Base-by-base conservation (phyloP, 352 stramenopile species). In the Phytophthora tentaculata region DNA sequence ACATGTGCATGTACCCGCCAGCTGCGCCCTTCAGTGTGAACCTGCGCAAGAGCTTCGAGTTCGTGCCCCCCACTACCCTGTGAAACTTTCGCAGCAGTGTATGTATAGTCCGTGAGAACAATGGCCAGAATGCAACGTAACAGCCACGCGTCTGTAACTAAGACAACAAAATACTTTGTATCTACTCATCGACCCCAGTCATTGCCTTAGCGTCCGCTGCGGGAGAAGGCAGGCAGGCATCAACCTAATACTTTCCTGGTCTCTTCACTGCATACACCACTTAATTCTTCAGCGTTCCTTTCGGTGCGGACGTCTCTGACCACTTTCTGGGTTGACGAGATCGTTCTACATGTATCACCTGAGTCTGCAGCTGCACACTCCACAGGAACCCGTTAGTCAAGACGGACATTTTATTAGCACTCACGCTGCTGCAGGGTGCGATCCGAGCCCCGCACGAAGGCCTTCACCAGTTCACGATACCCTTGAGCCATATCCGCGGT, bases 401-500 rank as follows among this genome's bases (percentile, higher is more conserved):
- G n/a, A n/a, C n/a, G 9, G 29, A 37, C 29, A 10, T 2, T 13
- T 49, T 48, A 29, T 20, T 67, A 58, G 59, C 12, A 16, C 47
- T 71, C 43, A 14, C 47, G 20, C 23, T 73, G 45, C 28, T 44
- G 50, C 10, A 26, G 35, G 45, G 20, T 50, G n/a, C n/a, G 13
- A 14, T 61, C 55, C 13, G 61, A 56, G 37, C 64, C 73, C 28
- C 64, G 56, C 28, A 82, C 65, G 32, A 67, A 82, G 13, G 67
- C 58, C 23, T 41, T 68, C 39, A 82, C 68, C 12, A 84, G 65
- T 19, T 81, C 74, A 37, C 76, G 64, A 49, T 82, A 84, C 2
- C 76, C 76, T 28, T 76, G 61, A 2, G 76, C 76, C 73, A 84
- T 71, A 55, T 84, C 74, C 14, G 74, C 71, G 10, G 74, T 80